Percentiles rank a stretch among this genome's conserved stretches.
These are phyloP conservation scores for Hippophae rhamnoides DNA, from an alignment of 306 rosid genomes.

Conservation along the genomic window DNA sequence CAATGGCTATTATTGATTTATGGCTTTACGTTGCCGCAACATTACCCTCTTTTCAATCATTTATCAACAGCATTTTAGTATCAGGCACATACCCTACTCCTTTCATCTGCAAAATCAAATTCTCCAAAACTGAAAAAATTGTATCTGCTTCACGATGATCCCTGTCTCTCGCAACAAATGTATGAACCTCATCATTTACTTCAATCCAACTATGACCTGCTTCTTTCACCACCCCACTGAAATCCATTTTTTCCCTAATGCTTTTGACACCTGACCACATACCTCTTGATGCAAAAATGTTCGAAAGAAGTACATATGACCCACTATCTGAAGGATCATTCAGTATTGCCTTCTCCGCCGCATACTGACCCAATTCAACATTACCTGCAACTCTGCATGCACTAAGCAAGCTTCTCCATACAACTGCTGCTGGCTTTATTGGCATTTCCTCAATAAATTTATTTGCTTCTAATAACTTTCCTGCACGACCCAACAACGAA, in stretches of 20 bases:
- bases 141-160: slow-evolving; percentile 26
- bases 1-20: too few relatives aligned
- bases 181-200: slow-evolving; percentile 19
- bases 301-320: slow-evolving; percentile 69
- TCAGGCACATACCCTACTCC: slow-evolving; percentile 40
- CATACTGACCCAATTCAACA: slow-evolving; percentile 63
- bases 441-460: slow-evolving; percentile 67
- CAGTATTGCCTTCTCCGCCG: slow-evolving; percentile 77
- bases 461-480: slow-evolving; percentile 54
- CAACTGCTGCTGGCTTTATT: slow-evolving; percentile 55
- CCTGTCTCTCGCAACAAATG: slow-evolving; percentile 32
- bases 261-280: slow-evolving; percentile 69
- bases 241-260: slow-evolving; percentile 65
- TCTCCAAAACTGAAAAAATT: slow-evolving; percentile 37
- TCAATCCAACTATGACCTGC: slow-evolving; percentile 39
- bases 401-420: slow-evolving; percentile 92
- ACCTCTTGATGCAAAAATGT: slow-evolving; percentile 79
- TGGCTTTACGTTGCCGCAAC: too few relatives aligned
- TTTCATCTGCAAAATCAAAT: slow-evolving; percentile 44
- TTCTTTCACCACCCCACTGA: slow-evolving; percentile 57
- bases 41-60: not conserved
- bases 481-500: slow-evolving; percentile 71
- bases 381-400: slow-evolving; percentile 64
- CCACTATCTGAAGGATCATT: slow-evolving; percentile 70
- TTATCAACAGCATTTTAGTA: slow-evolving; percentile 5